These are phyloP conservation scores for Alternaria solani DNA, from an alignment of 2,329 filamentous ascomycete species.

Conservation along the genomic window DNA sequence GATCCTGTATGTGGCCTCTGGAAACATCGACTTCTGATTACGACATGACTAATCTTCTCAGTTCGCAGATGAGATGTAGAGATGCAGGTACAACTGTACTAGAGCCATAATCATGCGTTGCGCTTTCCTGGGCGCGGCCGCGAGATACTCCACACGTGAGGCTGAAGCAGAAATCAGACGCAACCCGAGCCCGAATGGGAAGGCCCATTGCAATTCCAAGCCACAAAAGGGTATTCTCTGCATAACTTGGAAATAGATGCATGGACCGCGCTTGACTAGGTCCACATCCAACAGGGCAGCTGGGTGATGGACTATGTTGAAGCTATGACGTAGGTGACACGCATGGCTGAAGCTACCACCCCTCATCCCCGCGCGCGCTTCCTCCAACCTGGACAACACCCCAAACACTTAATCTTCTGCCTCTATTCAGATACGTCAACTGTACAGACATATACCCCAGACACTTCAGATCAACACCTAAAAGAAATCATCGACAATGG, in stretches of 20 bases:
- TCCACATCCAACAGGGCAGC: constrained; percentile 21
- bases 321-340: constrained; percentile 28
- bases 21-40: too few species aligned
- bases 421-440: not conserved
- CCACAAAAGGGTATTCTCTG: constrained; percentile 5
- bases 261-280: constrained; percentile 11
- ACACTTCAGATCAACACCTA: constrained; percentile 4
- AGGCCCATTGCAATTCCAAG: not conserved
- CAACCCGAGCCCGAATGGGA: not conserved
- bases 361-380: constrained; percentile 17
- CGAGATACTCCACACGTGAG: constrained; percentile 4
- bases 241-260: constrained; percentile 5
- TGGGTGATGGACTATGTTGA: constrained; percentile 14
- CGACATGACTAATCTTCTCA: not conserved
- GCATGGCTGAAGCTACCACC: constrained; percentile 23
- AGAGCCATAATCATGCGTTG: not conserved
- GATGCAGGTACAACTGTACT: not conserved
- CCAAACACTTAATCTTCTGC: constrained; percentile 9
- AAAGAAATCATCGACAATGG: constrained; percentile 31
- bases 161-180: not conserved
- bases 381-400: constrained; percentile 12
- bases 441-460: not conserved
- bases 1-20: not conserved
- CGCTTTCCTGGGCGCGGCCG: not conserved
- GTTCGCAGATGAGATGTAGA: not conserved